Evolutionary conservation across 371 early-diverging fungal species (phyloP), one percentile per base, ranked within the genome.

Genomic region (Mortierella sp.): DNA sequence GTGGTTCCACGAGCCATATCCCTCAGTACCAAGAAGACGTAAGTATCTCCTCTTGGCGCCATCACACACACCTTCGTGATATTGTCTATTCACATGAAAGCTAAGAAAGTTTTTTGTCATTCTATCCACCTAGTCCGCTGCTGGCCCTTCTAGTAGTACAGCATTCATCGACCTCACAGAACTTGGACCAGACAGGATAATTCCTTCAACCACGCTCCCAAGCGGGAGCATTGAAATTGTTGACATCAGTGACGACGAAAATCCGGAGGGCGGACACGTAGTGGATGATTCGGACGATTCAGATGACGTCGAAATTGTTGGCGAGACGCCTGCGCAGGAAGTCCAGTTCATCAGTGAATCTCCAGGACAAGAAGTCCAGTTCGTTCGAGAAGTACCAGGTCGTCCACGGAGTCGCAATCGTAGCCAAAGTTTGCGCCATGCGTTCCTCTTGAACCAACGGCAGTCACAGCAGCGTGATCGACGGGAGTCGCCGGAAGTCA

Each of bases 301-400:
- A 4, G 73, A 67, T 26, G 72, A 72, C 5, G 73, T 73, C 8
- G 24, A 54, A 39, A 67, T 73, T 54, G n/a, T 73, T 8, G 24
- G 68, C 1, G 67, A 66, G 28, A 62, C 67, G 5, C 52, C 70
- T n/a, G 55, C 48, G 3, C 26, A 21, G 6, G 23, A 41, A 4
- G 14, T 34, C 14, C 37, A 34, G 37, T 34, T 34, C 14, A 14
- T 34, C 11, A 7, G 37, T 11, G 37, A 34, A 14, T 7, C 44
- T 11, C 17, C 19, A 17, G 44, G 7, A n/a, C n/a, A n/a, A n/a
- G 37, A 34, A 7, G 14, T 34, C 14, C 37, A 34, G 37, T 34
- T 34, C 14, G 37, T 34, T 7, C 37, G 37, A 34, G 37, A 34
- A 14, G n/a, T n/a, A n/a, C 17, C 19, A 17, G 44, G 7, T 17